Base-by-base conservation (phyloP, 2,329 filamentous ascomycete species). In the Parastagonospora avenae region DNA sequence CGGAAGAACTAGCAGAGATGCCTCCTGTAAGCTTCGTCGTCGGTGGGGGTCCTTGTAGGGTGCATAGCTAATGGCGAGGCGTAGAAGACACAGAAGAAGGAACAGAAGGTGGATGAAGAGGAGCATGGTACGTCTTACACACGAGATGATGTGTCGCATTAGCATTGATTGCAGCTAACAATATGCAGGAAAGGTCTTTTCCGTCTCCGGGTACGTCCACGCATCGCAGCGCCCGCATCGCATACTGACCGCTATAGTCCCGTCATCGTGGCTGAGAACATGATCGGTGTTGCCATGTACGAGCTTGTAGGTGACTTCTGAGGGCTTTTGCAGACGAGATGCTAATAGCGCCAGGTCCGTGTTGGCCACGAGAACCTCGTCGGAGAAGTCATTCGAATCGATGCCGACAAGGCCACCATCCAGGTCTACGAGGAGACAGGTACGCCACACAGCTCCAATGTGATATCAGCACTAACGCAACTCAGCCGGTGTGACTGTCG, bases 261-360 rank as follows among this genome's bases (percentile, higher is more conserved):
- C 72, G 94, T 99, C 82, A 88, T 99, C 69, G 85, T 99, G 66
- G 94, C 93, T 74, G 93, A 97, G 81, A 88, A 97, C 78, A 96
- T 99, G 92, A 91, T 93, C 73, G 94, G 94, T 76, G 94, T 94
- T 84, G 92, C 94, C 77, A 99, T 99, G 94, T 97, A 97, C 86
- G 94, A 99, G 81, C 83, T 99, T 81, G 92, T 92, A 82, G 66
- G 86, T 76, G 30, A 10, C 19, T 46, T 48, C 1, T 14, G 29
- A 35, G 28, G 48, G 29, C 36, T 50, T n/a, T 2, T 8, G 38
- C 27, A 12, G 33, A 15, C 29, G 32, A 9, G 4, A 27, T 19
- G 43, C 46, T 71, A 40, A 71, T 36, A 8, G 7, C 14, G 42
- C 29, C 59, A 93, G 90, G 92, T 95, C 75, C 89, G 85, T 80